Conservation (phyloP, 495 filamentous ascomycete species). For the Aeminium ludgeri region DNA sequence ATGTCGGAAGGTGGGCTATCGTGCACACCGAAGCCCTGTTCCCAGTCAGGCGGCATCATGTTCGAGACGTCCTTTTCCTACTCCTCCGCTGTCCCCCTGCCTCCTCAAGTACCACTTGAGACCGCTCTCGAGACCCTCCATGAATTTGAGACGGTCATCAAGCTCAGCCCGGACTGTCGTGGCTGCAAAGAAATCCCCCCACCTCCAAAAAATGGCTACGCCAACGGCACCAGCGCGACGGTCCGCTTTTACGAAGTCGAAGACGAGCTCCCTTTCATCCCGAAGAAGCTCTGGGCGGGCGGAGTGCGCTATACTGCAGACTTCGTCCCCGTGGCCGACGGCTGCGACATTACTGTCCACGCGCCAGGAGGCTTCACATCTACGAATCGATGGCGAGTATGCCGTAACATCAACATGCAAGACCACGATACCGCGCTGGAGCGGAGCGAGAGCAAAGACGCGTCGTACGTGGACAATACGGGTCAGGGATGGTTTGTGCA, state of each 20-base stretch:
- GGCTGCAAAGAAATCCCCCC: constrained; percentile 10
- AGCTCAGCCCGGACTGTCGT: constrained; percentile 12
- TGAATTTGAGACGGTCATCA: constrained; percentile 13
- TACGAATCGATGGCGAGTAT: constrained; percentile 15
- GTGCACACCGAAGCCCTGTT: no score
- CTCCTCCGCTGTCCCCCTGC: constrained; percentile 9
- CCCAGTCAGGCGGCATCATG: constrained; percentile 3
- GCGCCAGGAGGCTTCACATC: constrained; percentile 16
- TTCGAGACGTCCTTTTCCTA: constrained; percentile 14
- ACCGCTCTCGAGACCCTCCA: constrained; percentile 8
- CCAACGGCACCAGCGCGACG: neutral
- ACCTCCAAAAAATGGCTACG: constrained; percentile 4
- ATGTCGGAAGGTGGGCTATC: no score
- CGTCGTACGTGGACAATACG: constrained; percentile 7
- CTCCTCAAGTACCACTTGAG: constrained; percentile 3
- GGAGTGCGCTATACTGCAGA: constrained; percentile 11
- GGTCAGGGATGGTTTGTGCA: constrained; percentile 13
- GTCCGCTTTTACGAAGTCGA: constrained; percentile 15
- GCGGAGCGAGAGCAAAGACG: constrained; percentile 4
- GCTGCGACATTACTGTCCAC: constrained; percentile 17
- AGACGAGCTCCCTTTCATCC: constrained; percentile 17
- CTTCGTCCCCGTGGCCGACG: constrained; percentile 7
- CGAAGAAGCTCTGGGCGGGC: constrained; percentile 13
- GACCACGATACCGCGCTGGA: constrained; percentile 1
- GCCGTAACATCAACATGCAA: constrained; percentile 1